These are phyloP conservation scores for Sphagnum contortum DNA, from an alignment of 225 moss, liverwort and hornwort species.

Conservation along the genomic window DNA sequence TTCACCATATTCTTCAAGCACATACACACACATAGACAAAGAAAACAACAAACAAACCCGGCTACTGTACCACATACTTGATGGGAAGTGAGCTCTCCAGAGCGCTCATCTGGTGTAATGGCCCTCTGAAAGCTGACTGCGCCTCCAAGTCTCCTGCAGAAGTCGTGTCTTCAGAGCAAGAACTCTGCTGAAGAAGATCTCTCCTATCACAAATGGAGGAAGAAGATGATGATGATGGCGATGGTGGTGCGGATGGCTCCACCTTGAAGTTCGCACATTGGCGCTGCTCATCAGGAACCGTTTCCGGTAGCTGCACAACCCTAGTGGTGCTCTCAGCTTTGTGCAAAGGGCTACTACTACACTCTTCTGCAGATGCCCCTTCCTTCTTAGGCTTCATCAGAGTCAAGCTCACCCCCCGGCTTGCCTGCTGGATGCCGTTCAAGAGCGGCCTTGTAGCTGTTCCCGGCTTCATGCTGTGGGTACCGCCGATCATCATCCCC, in stretches of 20 bases:
- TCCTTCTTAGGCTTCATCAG: slow-evolving; percentile 28
- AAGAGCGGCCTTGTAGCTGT: no score
- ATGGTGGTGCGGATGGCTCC: slow-evolving; percentile 4
- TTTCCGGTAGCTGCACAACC: slow-evolving; percentile 6
- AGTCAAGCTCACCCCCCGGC: slow-evolving; percentile 16
- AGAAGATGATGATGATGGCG: slow-evolving; percentile 48
- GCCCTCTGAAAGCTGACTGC: slow-evolving; percentile 63
- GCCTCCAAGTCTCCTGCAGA: slow-evolving; percentile 57
- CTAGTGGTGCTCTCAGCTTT: background rate
- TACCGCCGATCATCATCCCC: no score
- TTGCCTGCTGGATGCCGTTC: no score
- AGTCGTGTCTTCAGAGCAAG: slow-evolving; percentile 34
- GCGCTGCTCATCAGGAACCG: slow-evolving; percentile 7
- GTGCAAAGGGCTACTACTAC: no score
- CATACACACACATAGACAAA: background rate
- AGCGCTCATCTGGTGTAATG: slow-evolving; percentile 45
- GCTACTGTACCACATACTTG: slow-evolving; percentile 39
- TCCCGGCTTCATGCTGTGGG: no score
- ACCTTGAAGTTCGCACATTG: slow-evolving; percentile 10
- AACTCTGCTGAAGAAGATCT: slow-evolving; percentile 37
- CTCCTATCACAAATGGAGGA: slow-evolving; percentile 74
- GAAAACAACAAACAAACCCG: background rate
- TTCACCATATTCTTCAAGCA: background rate
- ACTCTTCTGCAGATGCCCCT: slow-evolving; percentile 7
- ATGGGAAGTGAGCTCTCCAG: slow-evolving; percentile 74